Conservation (phyloP, 371 early-diverging fungal species). For the Parasitella parasitica region DNA sequence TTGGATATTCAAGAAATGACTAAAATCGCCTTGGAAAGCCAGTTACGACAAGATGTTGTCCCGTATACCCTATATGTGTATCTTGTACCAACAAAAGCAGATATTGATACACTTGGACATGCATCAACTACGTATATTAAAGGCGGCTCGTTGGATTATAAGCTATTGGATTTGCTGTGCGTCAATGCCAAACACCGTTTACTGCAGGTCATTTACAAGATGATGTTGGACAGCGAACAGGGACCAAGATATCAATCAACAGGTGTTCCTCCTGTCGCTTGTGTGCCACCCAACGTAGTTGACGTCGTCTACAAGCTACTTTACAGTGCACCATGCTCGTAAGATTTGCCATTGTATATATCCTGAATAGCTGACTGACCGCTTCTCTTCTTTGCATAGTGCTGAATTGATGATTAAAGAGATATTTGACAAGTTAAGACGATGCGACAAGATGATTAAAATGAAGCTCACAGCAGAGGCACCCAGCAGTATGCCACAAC, state of each 20-base stretch:
- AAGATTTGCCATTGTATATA: constrained; percentile 23
- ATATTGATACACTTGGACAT: constrained; percentile 53
- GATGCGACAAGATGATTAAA: constrained; percentile 65
- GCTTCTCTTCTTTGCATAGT: constrained; percentile 13
- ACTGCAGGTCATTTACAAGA: constrained; percentile 75
- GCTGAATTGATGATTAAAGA: constrained; percentile 75
- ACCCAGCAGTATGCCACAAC: constrained; percentile 2
- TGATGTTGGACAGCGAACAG: constrained; percentile 74
- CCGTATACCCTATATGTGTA: constrained; percentile 78
- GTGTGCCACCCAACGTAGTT: constrained; percentile 76
- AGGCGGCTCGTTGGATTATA: constrained; percentile 70
- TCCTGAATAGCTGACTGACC: not conserved
- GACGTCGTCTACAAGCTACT: constrained; percentile 78
- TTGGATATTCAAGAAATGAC: constrained; percentile 63
- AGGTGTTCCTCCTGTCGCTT: constrained; percentile 41
- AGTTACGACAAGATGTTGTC: constrained; percentile 66
- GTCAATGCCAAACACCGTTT: constrained; percentile 71
- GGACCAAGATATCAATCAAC: constrained; percentile 66
- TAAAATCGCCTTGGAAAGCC: constrained; percentile 73
- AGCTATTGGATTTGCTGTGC: constrained; percentile 69
- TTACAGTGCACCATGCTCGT: constrained; percentile 79
- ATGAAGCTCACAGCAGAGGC: constrained; percentile 24
- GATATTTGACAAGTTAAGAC: constrained; percentile 71
- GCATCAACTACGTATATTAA: constrained; percentile 64
- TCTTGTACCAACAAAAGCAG: constrained; percentile 64